Evolutionary conservation across 2,329 filamentous ascomycete genomes (phyloP), one percentile per base, ranked within the genome.

Genomic region (Aspergillus versicolor): DNA sequence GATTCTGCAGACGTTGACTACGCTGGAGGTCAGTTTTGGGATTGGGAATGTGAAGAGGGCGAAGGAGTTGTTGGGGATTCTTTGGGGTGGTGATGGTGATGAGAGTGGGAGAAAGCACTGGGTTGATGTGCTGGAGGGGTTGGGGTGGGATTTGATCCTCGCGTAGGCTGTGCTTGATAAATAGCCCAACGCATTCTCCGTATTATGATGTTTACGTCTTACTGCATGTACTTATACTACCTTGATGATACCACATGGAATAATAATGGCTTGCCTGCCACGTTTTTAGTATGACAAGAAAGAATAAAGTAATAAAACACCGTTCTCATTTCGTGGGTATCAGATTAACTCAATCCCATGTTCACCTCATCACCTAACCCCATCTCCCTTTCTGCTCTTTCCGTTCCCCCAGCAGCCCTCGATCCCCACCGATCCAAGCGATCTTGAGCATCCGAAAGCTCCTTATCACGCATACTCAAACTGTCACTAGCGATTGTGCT

Each of bases 321-420:
- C 9, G 27, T 30, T 30, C 27, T 52, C 21, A 13, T 46, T 17
- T 17, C 24, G 17, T n/a, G 40, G 38, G 37, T 7, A 15, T 27
- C 21, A 13, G 19, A 45, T 79, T 71, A 93, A 73, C 93, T 91
- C 63, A 96, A 77, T 32, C 86, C 88, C 89, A 96, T 94, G 67
- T 88, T 82, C 22, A 89, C 86, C 68, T 96, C 91, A 70, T 96
- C 92, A 1, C 90, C 89, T 49, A 95, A 83, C 0, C 90, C 90
- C 87, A 91, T 92, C 63, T 77, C 86, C 63, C 63, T 76, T 70
- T 71, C 74, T 21, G 73, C 81, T 54, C 79, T 71, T 52, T 78
- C 75, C 12, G 82, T 85, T 78, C 62, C 80, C 74, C 61, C 81
- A 70, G 63, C 80, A 79, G 72, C 85, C 78, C 66, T 84, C 74